Evolutionary conservation across 345 rosid species (phyloP), one percentile per base, ranked within the genome.

Genomic region (Euphorbia tirucalli): DNA sequence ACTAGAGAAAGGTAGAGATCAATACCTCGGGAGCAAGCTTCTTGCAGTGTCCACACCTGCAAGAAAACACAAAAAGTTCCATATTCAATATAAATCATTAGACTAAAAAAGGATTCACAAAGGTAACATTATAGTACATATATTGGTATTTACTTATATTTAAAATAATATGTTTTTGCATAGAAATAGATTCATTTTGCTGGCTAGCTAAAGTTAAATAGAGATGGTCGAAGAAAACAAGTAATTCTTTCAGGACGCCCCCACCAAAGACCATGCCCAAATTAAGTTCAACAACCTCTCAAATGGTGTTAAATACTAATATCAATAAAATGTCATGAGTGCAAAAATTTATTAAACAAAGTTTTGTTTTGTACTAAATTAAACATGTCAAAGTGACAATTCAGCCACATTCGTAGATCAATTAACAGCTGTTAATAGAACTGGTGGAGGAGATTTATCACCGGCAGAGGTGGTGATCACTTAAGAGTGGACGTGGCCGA

Each of bases 41-140:
- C 86, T 88, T 83, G 73, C 99, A 90, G 84, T 95, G 99, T 2
- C 98, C 99, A 68, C 98, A 95, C 99, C 99, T 92, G 85, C 56
- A 66, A 31, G 65, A 6, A 1, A 9, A 71, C 22, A 65, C 10
- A n/a, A 43, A 16, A 74, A 69, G 13, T 48, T 50, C 30, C 39
- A 41, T 13, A 37, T 54, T 75, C 49, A 7, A 60, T 35, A 18
- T 27, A 27, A 35, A 48, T 28, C 3, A 41, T 1, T 6, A 41
- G 10, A 41, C 11, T 41, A 41, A 41, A 41, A 41, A 5, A 41
- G 10, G 5, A 41, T 41, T 41, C 9, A 11, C 44, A 2, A 5
- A 41, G 11, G 44, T 41, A 7, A 22, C 7, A 30, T 30, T 2
- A 30, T 31, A 60, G 43, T 9, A 3, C 64, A 30, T 31, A 11